Evolutionary conservation across 768 basidiomycete species (phyloP).

Genomic region (Holtermanniella nyarrowii): DNA sequence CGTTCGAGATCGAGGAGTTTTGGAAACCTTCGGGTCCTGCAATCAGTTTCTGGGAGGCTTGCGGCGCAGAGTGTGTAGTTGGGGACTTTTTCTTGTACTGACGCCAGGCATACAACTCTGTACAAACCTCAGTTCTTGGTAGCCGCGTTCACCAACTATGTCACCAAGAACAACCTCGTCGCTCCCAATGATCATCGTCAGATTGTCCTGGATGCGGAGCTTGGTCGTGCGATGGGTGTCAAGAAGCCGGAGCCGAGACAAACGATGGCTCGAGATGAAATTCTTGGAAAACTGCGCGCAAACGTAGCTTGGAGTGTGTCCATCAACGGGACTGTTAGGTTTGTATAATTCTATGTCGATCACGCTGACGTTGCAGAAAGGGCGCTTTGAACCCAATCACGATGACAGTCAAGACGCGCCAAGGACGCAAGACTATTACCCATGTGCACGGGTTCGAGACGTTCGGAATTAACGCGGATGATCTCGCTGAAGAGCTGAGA

Average conservation of each 20-base stretch:
- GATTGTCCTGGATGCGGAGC: constrained; percentile 53
- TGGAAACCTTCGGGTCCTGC: constrained; percentile 64
- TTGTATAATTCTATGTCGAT: constrained; percentile 51
- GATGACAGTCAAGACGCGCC: constrained; percentile 60
- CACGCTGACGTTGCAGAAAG: constrained; percentile 51
- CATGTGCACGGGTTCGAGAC: constrained; percentile 70
- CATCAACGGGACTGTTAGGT: constrained; percentile 39
- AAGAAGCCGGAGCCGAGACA: constrained; percentile 34
- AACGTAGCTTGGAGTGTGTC: constrained; percentile 34
- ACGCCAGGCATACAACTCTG: constrained; percentile 9
- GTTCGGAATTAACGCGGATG: constrained; percentile 58
- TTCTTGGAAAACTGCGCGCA: constrained; percentile 35
- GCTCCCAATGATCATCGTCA: constrained; percentile 59
- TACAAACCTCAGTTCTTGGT: constrained; percentile 16
- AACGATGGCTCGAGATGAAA: constrained; percentile 42
- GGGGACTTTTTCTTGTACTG: neutral
- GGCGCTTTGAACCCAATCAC: constrained; percentile 62
- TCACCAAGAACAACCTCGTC: constrained; percentile 52
- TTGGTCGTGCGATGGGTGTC: constrained; percentile 38
- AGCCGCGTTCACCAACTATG: constrained; percentile 51
- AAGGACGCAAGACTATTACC: constrained; percentile 67
- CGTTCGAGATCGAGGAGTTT: constrained; percentile 55
- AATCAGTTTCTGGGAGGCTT: constrained; percentile 53
- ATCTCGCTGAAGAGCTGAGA: constrained; percentile 66
- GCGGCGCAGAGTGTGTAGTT: constrained; percentile 53